These are phyloP conservation scores for Tolypocladium endophyticum DNA, from an alignment of 2,329 filamentous ascomycete species.

Conservation along the genomic window DNA sequence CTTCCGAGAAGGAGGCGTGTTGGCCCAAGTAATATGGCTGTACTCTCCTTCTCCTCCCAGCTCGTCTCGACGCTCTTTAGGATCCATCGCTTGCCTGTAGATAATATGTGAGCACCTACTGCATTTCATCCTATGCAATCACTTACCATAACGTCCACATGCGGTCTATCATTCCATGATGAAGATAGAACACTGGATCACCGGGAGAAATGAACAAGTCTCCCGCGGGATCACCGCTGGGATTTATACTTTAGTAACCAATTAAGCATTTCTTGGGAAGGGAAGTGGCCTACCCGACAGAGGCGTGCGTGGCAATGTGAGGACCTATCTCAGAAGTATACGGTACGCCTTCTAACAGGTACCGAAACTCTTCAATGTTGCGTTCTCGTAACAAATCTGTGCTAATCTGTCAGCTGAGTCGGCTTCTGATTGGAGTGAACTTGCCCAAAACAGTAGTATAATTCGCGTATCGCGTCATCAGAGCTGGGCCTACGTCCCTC, in stretches of 20 bases:
- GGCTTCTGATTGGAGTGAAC: not conserved
- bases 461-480: not conserved
- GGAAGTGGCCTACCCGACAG: not conserved
- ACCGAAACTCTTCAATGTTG: not conserved
- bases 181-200: conserved; percentile 17
- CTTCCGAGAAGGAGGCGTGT: not conserved
- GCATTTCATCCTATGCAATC: no score
- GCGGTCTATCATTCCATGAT: conserved; percentile 17
- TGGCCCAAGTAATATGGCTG: not conserved
- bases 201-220: conserved; percentile 19
- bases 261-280: no score
- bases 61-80: not conserved
- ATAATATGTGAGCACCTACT: no score
- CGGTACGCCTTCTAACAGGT: not conserved
- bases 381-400: not conserved
- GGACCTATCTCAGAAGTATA: not conserved
- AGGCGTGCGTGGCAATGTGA: not conserved
- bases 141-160: conserved; percentile 15
- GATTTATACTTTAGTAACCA: not conserved
- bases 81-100: not conserved
- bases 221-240: conserved; percentile 20
- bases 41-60: not conserved
- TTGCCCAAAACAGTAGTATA: not conserved
- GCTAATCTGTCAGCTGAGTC: not conserved
- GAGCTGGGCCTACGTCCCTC: conserved; percentile 2